Conservation (phyloP, 129 eudicot genomes). For the Helianthus tuberosus region DNA sequence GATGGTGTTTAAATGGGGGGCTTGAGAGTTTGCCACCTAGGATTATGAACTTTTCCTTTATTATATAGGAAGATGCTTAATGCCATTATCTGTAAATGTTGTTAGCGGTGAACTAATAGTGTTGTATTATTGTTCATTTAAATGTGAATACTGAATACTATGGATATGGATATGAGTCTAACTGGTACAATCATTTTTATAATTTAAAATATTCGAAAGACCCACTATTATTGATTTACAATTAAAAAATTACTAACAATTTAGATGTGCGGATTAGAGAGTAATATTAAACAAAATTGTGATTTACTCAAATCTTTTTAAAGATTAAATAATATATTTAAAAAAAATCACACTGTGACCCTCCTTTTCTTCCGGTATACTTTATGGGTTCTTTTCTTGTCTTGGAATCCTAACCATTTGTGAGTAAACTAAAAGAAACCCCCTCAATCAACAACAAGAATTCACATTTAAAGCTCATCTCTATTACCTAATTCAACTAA, state of each 20-base stretch:
- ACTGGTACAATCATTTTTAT: neutral
- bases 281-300: neutral
- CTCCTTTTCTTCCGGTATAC: constrained; percentile 10
- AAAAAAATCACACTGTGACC: neutral
- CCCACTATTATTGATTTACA: neutral
- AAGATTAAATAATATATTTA: neutral
- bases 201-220: neutral
- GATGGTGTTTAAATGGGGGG: too few relatives aligned
- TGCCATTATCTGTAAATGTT: too few relatives aligned
- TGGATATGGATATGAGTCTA: neutral
- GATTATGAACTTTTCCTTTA: too few relatives aligned
- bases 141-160: too few relatives aligned
- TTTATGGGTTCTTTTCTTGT: neutral
- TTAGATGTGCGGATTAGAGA: neutral
- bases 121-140: neutral
- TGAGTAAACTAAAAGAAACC: constrained; percentile 7
- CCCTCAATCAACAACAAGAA: neutral
- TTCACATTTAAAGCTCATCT: too few relatives aligned
- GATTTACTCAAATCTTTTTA: neutral
- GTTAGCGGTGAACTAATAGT: neutral
- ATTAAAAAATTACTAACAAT: neutral
- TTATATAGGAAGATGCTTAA: too few relatives aligned
- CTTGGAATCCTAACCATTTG: constrained; percentile 17
- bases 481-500: too few relatives aligned
- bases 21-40: too few relatives aligned